Evolutionary conservation across 2,329 filamentous ascomycete species (phyloP).

Genomic region (Hymenoscyphus scutula): DNA sequence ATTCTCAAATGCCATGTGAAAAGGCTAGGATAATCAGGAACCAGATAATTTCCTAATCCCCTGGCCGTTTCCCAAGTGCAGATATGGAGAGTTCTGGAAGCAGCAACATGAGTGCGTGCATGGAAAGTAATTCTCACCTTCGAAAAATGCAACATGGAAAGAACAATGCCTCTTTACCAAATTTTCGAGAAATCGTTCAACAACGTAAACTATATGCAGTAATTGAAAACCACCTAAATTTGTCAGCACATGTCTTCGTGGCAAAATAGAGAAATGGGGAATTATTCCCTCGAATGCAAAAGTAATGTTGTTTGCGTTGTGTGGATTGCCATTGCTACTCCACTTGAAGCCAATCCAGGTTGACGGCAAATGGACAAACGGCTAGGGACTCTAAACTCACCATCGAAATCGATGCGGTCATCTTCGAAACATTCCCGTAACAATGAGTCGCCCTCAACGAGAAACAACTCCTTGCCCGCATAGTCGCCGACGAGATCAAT

Average conservation of each 20-base stretch:
- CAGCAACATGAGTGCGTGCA: not conserved
- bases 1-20: not conserved
- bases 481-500: slow-evolving; percentile 74
- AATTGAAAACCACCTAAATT: slow-evolving; percentile 61
- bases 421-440: slow-evolving; percentile 62
- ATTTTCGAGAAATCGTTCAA: slow-evolving; percentile 63
- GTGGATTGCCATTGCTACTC: not conserved
- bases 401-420: slow-evolving; percentile 59
- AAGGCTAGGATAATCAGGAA: not conserved
- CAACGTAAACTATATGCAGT: slow-evolving; percentile 66
- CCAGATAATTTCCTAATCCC: too few relatives aligned
- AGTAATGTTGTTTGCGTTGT: not conserved
- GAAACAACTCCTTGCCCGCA: slow-evolving; percentile 69
- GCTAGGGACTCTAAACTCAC: slow-evolving; percentile 37
- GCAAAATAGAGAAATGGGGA: not conserved
- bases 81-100: not conserved
- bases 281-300: not conserved
- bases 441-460: slow-evolving; percentile 72
- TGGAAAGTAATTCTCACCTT: slow-evolving; percentile 23
- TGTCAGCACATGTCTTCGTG: not conserved
- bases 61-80: too few relatives aligned
- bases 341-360: not conserved
- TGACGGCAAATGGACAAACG: not conserved
- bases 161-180: slow-evolving; percentile 63
- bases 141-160: slow-evolving; percentile 70